A percentile compares a stretch with the other conserved stretches of the same genome.
phyloP scores from a whole-genome alignment of 2,329 filamentous ascomycete genomes.

The Colletotrichum siamense region DNA sequence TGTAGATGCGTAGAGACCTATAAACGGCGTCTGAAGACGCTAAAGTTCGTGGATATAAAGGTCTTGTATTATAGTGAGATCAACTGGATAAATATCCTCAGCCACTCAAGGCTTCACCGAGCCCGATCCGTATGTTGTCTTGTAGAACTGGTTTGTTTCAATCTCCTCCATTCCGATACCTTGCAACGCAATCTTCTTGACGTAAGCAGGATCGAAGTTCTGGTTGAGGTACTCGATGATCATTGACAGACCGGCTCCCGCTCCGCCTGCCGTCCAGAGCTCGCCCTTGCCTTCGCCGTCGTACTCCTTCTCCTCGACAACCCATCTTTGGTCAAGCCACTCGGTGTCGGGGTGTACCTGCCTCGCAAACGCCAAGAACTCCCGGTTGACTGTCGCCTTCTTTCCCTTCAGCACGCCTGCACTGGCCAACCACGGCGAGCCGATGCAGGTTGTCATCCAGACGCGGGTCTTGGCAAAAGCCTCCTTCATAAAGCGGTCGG shows the following conservation, averaged over 20 bases:
- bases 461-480: constrained; percentile 37
- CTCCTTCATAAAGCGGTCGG: constrained; percentile 39
- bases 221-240: constrained; percentile 9
- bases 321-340: constrained; percentile 44
- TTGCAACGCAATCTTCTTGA: constrained; percentile 3
- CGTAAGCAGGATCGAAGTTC: constrained; percentile 10
- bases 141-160: constrained; percentile 17
- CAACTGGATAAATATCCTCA: background rate
- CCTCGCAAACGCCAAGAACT: constrained; percentile 30
- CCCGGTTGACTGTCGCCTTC: constrained; percentile 43
- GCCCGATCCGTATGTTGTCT: background rate
- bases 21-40: background rate
- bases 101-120: background rate
- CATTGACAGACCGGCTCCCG: constrained; percentile 34
- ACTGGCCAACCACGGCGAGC: constrained; percentile 42
- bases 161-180: background rate
- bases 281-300: constrained; percentile 31
- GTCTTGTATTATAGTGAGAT: background rate
- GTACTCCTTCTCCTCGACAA: constrained; percentile 36
- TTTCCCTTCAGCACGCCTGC: constrained; percentile 39
- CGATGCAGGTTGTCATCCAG: constrained; percentile 43
- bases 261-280: constrained; percentile 43
- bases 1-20: background rate
- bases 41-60: background rate
- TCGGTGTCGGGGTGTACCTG: constrained; percentile 35